These are phyloP conservation scores for Pyrenula aspistea DNA, from an alignment of 495 filamentous ascomycete genomes.

Conservation along the genomic window DNA sequence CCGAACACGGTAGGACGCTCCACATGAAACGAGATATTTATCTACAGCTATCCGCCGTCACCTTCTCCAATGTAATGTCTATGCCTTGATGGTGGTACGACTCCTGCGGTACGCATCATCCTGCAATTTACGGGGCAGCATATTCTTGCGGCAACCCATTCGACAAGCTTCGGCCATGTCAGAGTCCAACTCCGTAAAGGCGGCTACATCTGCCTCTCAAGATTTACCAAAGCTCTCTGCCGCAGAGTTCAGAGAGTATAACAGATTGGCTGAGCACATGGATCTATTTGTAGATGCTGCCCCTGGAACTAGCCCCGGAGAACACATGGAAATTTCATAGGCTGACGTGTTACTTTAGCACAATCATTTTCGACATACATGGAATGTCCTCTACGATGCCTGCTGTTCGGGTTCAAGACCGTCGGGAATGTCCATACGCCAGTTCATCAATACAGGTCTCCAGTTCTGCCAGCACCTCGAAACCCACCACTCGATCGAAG, in stretches of 20 bases:
- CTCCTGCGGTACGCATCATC: neutral
- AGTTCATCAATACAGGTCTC: slow-evolving; percentile 51
- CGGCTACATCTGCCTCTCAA: neutral
- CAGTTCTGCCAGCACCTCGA: slow-evolving; percentile 57
- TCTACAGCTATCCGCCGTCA: neutral
- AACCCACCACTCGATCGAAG: slow-evolving; percentile 77
- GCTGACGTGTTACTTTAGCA: slow-evolving; percentile 35
- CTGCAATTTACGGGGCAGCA: neutral
- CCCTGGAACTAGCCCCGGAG: too few species aligned
- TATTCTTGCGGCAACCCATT: neutral
- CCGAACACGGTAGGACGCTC: too few species aligned
- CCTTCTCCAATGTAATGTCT: neutral
- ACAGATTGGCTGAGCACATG: slow-evolving; percentile 68
- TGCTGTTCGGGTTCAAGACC: slow-evolving; percentile 46
- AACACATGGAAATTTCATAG: slow-evolving; percentile 3
- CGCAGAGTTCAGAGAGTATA: slow-evolving; percentile 51
- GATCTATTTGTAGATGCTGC: slow-evolving; percentile 47
- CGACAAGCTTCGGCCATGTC: neutral
- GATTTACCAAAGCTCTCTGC: slow-evolving; percentile 33
- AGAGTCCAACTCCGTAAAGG: neutral
- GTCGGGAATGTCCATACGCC: slow-evolving; percentile 42
- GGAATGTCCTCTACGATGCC: slow-evolving; percentile 55
- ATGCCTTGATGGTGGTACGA: neutral
- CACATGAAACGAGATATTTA: neutral
- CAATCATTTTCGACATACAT: slow-evolving; percentile 62